phyloP scores from a whole-genome alignment of 2,329 filamentous ascomycete genomes.

The Volutella citrinella region DNA sequence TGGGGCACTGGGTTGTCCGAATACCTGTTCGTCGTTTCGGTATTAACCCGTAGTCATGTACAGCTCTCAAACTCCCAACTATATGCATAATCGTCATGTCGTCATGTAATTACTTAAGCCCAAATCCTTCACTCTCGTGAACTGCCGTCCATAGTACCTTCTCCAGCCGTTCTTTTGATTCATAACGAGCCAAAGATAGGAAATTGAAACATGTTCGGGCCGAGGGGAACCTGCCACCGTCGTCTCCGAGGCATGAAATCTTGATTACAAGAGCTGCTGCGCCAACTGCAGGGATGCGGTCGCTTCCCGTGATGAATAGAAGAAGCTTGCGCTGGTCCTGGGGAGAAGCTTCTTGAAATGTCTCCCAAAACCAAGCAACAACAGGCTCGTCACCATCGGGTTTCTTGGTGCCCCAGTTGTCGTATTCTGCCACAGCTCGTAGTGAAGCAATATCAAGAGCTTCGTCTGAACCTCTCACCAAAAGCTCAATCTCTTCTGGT shows the following conservation, averaged over 20 bases:
- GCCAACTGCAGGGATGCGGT: constrained; percentile 86
- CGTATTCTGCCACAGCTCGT: constrained; percentile 74
- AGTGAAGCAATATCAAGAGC: constrained; percentile 74
- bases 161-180: constrained; percentile 64
- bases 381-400: constrained; percentile 62
- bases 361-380: constrained; percentile 85
- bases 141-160: constrained; percentile 79
- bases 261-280: constrained; percentile 76
- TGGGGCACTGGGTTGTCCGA: too few relatives aligned
- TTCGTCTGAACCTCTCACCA: constrained; percentile 83
- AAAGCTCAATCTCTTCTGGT: constrained; percentile 86
- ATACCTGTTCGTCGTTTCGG: too few relatives aligned
- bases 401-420: constrained; percentile 66
- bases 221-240: constrained; percentile 72
- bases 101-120: constrained; percentile 61
- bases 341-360: constrained; percentile 64
- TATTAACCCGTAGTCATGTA: too few relatives aligned
- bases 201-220: constrained; percentile 92
- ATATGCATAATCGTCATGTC: constrained; percentile 21
- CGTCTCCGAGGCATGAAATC: constrained; percentile 71
- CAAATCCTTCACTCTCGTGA: constrained; percentile 88
- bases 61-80: too few relatives aligned
- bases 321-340: constrained; percentile 74
- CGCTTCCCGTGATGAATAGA: constrained; percentile 85
- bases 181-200: constrained; percentile 72